Evolutionary conservation across 169 alveolate genomes (phyloP).

Genomic region (Cytauxzoon felis): DNA sequence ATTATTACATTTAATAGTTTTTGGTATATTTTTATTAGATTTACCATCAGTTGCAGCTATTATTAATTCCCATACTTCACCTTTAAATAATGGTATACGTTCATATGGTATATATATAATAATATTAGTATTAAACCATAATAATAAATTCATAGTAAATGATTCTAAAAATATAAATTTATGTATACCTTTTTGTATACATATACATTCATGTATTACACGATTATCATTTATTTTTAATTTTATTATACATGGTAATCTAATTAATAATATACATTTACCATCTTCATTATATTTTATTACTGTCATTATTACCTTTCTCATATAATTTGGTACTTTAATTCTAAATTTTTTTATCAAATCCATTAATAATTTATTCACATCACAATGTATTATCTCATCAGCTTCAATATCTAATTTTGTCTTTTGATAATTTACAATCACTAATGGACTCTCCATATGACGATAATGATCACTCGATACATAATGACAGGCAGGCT

Average conservation of each 20-base stretch:
- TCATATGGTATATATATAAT: background rate
- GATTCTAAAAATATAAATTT: constrained; percentile 20
- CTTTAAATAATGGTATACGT: constrained; percentile 5
- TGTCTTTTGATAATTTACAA: constrained; percentile 77
- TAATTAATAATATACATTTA: constrained; percentile 8
- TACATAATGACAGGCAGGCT: constrained; percentile 81
- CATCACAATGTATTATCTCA: constrained; percentile 70
- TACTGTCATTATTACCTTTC: constrained; percentile 14
- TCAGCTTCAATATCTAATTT: constrained; percentile 68
- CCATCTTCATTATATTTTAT: constrained; percentile 3
- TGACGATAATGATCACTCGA: constrained; percentile 66
- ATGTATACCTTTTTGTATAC: constrained; percentile 20
- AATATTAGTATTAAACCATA: constrained; percentile 47
- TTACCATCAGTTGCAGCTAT: constrained; percentile 51
- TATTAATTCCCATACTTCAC: constrained; percentile 36
- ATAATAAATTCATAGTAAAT: constrained; percentile 5
- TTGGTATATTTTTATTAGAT: background rate
- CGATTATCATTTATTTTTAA: background rate
- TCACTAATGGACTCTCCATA: constrained; percentile 60
- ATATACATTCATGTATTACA: constrained; percentile 11
- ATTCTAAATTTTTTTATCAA: constrained; percentile 22
- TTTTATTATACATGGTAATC: constrained; percentile 17
- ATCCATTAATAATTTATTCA: constrained; percentile 52
- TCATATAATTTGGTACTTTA: constrained; percentile 6
- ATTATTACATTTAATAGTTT: background rate